These are phyloP conservation scores for Colletotrichum sp. DNA, from an alignment of 2,329 filamentous ascomycete genomes.

Conservation along the genomic window DNA sequence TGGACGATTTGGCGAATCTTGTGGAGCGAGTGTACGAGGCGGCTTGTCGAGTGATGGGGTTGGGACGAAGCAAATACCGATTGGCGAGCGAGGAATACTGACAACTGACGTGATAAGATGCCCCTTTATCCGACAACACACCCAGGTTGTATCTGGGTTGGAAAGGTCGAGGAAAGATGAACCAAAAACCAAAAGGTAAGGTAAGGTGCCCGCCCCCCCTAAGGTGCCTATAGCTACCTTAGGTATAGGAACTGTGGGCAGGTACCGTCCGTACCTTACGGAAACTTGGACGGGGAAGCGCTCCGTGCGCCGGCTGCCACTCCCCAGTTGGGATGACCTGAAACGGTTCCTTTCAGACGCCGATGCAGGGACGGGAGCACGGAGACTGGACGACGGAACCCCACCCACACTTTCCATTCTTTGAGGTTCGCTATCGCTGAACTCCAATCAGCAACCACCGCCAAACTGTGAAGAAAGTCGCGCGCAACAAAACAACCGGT, in stretches of 20 bases:
- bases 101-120: neutral
- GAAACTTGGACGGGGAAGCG: neutral
- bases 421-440: neutral
- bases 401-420: neutral
- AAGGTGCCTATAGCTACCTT: too few relatives aligned
- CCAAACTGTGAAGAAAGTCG: neutral
- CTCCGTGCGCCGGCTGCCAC: neutral
- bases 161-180: neutral
- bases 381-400: conserved; percentile 4
- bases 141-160: neutral
- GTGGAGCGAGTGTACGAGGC: neutral
- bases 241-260: neutral
- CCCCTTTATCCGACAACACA: neutral
- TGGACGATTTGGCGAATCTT: neutral
- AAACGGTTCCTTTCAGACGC: neutral
- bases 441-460: neutral
- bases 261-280: neutral
- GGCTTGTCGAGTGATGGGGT: neutral
- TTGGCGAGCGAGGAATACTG: neutral
- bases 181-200: neutral
- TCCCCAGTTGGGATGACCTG: neutral
- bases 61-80: neutral
- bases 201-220: neutral
- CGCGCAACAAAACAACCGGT: neutral
- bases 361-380: neutral